A percentile compares a stretch with the other conserved stretches of the same genome.
Conservation (phyloP, 1,139 yeast species). For the Diutina neorugosa region DNA sequence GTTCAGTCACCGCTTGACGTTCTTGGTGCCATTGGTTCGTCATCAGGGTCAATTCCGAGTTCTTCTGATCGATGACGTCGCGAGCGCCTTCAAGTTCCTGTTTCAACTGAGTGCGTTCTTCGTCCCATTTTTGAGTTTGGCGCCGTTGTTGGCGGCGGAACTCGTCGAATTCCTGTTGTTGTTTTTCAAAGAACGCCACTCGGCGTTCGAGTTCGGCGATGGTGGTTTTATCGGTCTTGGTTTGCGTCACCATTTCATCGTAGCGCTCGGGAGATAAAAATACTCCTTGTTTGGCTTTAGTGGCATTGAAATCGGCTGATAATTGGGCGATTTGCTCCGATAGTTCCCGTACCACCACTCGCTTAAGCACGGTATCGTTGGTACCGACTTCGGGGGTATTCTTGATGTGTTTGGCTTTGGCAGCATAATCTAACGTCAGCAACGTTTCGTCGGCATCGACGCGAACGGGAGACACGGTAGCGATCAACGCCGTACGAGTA, state of each 20-base stretch:
- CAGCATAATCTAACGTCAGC: conserved; percentile 10
- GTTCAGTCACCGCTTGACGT: not conserved
- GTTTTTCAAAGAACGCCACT: not conserved
- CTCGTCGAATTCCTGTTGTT: not conserved
- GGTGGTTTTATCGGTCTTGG: not conserved
- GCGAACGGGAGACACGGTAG: conserved; percentile 10
- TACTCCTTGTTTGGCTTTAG: conserved; percentile 37
- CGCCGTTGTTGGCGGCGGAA: not conserved
- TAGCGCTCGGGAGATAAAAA: conserved; percentile 8
- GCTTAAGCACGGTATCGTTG: conserved; percentile 40
- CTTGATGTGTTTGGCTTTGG: conserved; percentile 14
- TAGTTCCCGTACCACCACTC: conserved; percentile 45
- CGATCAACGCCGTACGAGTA: conserved; percentile 10
- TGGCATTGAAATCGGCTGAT: conserved; percentile 47
- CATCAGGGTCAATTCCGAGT: not conserved
- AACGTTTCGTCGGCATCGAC: conserved; percentile 8
- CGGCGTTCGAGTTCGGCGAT: not conserved
- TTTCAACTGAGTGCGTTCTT: not conserved
- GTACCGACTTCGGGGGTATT: conserved; percentile 42
- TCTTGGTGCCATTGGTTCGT: not conserved
- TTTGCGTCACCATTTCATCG: conserved; percentile 4
- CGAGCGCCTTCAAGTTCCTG: not conserved
- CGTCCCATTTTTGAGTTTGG: not conserved
- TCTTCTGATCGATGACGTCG: not conserved
- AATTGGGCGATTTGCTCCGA: conserved; percentile 44